Evolutionary conservation across 1,284 basidiomycete species (phyloP).

Genomic region (Sutorius eximius): DNA sequence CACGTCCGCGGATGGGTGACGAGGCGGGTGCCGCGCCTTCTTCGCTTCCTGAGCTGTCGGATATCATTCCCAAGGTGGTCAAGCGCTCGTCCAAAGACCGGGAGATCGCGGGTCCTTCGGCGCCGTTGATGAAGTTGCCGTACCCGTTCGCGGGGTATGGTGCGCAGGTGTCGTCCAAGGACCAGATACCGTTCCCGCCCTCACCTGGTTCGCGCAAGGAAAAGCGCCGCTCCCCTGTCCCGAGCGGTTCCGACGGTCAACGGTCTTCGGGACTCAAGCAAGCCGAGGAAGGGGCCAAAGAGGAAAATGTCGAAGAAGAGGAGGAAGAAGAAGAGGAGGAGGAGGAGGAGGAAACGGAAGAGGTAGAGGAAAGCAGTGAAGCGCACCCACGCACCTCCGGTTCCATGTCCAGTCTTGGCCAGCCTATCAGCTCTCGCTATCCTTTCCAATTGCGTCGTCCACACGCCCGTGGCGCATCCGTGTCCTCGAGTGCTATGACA

Average conservation of each 20-base stretch:
- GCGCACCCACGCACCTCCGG: conserved; percentile 62
- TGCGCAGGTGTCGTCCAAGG: conserved; percentile 56
- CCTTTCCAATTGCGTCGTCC: conserved; percentile 68
- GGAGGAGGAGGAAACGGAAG: conserved; percentile 38
- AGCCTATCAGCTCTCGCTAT: conserved; percentile 67
- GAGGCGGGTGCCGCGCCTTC: conserved; percentile 21
- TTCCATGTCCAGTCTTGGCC: conserved; percentile 77
- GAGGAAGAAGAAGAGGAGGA: conserved; percentile 44
- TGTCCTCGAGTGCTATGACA: conserved; percentile 38
- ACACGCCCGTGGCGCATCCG: conserved; percentile 43
- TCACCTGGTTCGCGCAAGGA: conserved; percentile 48
- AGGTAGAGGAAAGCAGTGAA: conserved; percentile 43
- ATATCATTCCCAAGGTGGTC: conserved; percentile 45
- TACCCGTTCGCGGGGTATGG: conserved; percentile 63
- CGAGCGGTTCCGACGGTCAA: conserved; percentile 19
- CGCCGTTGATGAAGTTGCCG: conserved; percentile 46
- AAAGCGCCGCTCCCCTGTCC: conserved; percentile 29
- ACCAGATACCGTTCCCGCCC: conserved; percentile 71
- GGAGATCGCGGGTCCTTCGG: conserved; percentile 34
- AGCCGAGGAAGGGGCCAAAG: conserved; percentile 40
- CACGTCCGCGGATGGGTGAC: conserved; percentile 41
- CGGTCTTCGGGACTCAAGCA: conserved; percentile 21
- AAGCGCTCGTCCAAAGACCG: conserved; percentile 41
- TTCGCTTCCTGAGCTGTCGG: conserved; percentile 39
- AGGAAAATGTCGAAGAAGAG: conserved; percentile 39